Evolutionary conservation across 768 basidiomycete species (phyloP), one percentile per base, ranked within the genome.

Genomic region (Leccinum boreale): DNA sequence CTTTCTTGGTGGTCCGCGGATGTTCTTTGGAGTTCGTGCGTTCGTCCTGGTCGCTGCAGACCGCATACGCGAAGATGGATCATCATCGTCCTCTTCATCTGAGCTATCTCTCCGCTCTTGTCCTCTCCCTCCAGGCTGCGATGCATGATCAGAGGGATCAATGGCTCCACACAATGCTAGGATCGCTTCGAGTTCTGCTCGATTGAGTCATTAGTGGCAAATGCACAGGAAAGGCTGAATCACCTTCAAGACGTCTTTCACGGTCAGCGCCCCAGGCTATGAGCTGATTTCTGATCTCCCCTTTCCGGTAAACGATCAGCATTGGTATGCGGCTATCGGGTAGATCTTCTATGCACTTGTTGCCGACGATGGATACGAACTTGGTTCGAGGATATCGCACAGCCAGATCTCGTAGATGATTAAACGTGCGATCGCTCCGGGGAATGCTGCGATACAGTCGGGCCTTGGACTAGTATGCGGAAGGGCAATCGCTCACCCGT

Each of bases 301-400:
- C 97, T 63, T 88, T 89, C 48, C 90, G 85, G 74, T 99, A 98
- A 29, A 96, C 76, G 62, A 99, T 86, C 57, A 98, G 76, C 80
- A 96, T 98, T 1, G 97, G 97, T 42, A 94, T 74, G 52, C 94
- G 86, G 36, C 83, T 79, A 65, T 98, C 97, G 14, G 95, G 96
- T 35, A 98, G 86, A 73, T 98, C 89, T n/a, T 91, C 86, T 65
- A 99, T 97, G 76, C 94, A 96, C 73, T 94, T 94, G 75, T 92
- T 84, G 36, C 94, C 94, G 4, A 94, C 85, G 65, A 98, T 98
- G 11, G 92, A 93, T 59, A 98, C 89, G 64, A 99, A 97, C 75
- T 98, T 98, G 11, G 94, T 91, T 49, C 88, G 87, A 2, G 94
- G 92, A 71, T 96, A 89, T 53, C 85, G 83, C n/a, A 77, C 77